These are phyloP conservation scores for Cyclotella kingstonii DNA, from an alignment of 108 stramenopile species.

Conservation along the genomic window DNA sequence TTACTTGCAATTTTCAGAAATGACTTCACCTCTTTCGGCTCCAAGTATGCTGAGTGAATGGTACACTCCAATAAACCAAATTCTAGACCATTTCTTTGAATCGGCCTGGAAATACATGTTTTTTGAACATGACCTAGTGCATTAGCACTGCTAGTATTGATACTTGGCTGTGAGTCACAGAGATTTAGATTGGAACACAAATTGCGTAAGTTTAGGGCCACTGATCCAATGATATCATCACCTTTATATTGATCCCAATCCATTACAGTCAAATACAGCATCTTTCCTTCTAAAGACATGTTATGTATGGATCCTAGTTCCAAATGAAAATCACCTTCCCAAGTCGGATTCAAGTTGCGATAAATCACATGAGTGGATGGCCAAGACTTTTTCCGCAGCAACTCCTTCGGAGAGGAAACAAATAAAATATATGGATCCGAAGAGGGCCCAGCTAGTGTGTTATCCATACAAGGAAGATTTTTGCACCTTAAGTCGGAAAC, in stretches of 20 bases:
- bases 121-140: slow-evolving; percentile 9
- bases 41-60: slow-evolving; percentile 24
- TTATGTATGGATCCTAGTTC: slow-evolving; percentile 13
- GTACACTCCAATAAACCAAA: slow-evolving; percentile 40
- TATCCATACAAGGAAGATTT: slow-evolving; percentile 56
- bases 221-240: slow-evolving; percentile 53
- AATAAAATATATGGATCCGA: slow-evolving; percentile 67
- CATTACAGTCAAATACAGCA: slow-evolving; percentile 54
- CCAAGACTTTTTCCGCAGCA: slow-evolving; percentile 25
- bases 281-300: slow-evolving; percentile 28
- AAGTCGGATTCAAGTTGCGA: slow-evolving; percentile 31
- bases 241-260: slow-evolving; percentile 51
- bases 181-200: slow-evolving; percentile 34
- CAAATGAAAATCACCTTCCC: slow-evolving; percentile 44
- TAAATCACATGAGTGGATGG: slow-evolving; percentile 37
- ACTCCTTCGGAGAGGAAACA: slow-evolving; percentile 44
- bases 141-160: background rate
- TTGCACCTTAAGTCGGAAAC: slow-evolving; percentile 54
- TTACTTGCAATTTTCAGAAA: slow-evolving; percentile 19
- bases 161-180: background rate
- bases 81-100: slow-evolving; percentile 38
- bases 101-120: slow-evolving; percentile 21
- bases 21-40: slow-evolving; percentile 21
- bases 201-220: slow-evolving; percentile 48
- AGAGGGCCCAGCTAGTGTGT: slow-evolving; percentile 34